These are phyloP conservation scores for Chlorencoelia australis DNA, from an alignment of 2,329 filamentous ascomycete genomes.

Conservation along the genomic window DNA sequence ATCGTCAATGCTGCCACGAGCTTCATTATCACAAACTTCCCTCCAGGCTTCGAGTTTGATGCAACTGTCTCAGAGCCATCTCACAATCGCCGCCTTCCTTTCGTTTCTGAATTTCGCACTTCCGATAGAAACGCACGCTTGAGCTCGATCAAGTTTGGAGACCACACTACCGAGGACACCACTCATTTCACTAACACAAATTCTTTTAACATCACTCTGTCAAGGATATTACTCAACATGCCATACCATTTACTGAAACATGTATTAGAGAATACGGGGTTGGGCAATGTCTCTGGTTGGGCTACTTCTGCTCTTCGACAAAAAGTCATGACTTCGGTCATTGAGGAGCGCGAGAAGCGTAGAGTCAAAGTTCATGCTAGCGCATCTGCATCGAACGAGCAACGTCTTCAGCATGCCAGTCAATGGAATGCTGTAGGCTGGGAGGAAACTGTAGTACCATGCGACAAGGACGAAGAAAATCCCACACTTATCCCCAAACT, in stretches of 20 bases:
- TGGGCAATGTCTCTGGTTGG: conserved; percentile 43
- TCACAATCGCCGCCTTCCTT: conserved; percentile 38
- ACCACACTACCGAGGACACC: conserved; percentile 35
- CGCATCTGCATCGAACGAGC: conserved; percentile 18
- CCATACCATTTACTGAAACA: conserved; percentile 58
- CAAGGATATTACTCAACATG: conserved; percentile 58
- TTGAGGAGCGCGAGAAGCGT: conserved; percentile 48
- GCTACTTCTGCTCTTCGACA: conserved; percentile 36
- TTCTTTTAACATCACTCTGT: conserved; percentile 38
- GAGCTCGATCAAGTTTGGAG: conserved; percentile 61
- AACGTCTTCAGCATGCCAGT: conserved; percentile 18
- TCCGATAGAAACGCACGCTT: conserved; percentile 41
- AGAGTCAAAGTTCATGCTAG: conserved; percentile 28
- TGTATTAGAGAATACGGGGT: conserved; percentile 50
- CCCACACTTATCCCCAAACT: too few relatives aligned
- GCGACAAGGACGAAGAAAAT: conserved; percentile 15
- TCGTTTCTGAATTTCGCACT: conserved; percentile 16
- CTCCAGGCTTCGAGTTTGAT: conserved; percentile 50
- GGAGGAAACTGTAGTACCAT: conserved; percentile 23
- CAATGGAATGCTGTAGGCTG: conserved; percentile 27
- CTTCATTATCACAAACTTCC: conserved; percentile 52
- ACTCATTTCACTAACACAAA: conserved; percentile 23
- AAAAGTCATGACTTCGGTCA: conserved; percentile 38
- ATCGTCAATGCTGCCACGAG: conserved; percentile 46
- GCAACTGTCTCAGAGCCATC: conserved; percentile 34